Evolutionary conservation across 768 basidiomycete species (phyloP).

Genomic region (Aureoboletus auriporus): DNA sequence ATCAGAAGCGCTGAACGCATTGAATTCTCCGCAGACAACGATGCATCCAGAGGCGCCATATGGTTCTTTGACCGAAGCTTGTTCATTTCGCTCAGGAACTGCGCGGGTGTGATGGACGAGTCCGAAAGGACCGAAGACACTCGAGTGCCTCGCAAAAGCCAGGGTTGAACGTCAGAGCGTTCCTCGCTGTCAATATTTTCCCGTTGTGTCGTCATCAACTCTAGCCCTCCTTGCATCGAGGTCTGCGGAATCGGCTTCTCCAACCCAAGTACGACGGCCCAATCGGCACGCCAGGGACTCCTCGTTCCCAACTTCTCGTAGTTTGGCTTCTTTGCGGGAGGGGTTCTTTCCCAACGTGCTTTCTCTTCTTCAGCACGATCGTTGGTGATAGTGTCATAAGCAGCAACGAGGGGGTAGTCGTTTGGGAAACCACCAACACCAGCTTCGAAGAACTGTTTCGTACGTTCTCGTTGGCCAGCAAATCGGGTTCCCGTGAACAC

Average conservation of each 20-base stretch:
- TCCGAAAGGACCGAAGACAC: constrained; percentile 43
- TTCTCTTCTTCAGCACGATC: constrained; percentile 51
- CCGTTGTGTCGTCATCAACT: constrained; percentile 57
- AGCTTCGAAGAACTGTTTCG: constrained; percentile 79
- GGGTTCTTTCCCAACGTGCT: constrained; percentile 70
- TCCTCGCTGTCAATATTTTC: constrained; percentile 28
- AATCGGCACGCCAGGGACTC: constrained; percentile 76
- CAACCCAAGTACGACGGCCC: constrained; percentile 66
- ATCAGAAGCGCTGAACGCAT: constrained; percentile 61
- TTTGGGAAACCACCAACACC: constrained; percentile 73
- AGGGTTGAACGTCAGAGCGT: constrained; percentile 36
- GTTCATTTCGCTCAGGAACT: constrained; percentile 55
- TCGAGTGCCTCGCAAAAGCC: constrained; percentile 66
- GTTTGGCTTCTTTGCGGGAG: constrained; percentile 82
- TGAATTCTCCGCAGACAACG: constrained; percentile 39
- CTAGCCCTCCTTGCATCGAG: constrained; percentile 26
- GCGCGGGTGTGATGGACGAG: constrained; percentile 38
- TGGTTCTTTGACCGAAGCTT: constrained; percentile 53
- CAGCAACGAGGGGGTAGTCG: constrained; percentile 63
- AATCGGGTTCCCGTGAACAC: constrained; percentile 80
- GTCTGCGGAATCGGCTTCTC: constrained; percentile 13
- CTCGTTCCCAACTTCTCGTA: constrained; percentile 59
- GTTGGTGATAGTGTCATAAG: constrained; percentile 49
- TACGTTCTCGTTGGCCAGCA: constrained; percentile 79
- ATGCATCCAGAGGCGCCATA: constrained; percentile 35